phyloP scores from a whole-genome alignment of 1,284 basidiomycete genomes.

The Testicularia cyperi region DNA sequence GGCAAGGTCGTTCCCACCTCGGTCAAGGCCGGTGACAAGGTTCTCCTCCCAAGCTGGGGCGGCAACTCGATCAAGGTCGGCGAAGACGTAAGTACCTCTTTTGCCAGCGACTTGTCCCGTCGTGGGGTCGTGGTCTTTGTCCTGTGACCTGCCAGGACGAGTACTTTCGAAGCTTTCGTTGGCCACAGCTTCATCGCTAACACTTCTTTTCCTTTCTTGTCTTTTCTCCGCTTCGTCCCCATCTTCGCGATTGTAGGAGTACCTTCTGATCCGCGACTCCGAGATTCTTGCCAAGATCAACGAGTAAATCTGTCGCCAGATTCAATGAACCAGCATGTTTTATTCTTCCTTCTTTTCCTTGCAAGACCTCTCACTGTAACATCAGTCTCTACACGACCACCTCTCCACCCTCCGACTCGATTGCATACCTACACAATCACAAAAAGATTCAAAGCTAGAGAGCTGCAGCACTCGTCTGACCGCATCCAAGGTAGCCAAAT shows the following conservation, averaged over 20 bases:
- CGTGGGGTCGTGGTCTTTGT: too few species aligned
- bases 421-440: too few species aligned
- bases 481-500: too few species aligned
- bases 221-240: slow-evolving; percentile 1
- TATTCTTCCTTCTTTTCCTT: neutral
- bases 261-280: slow-evolving; percentile 88
- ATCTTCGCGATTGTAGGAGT: slow-evolving; percentile 69
- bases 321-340: too few species aligned
- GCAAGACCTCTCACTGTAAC: slow-evolving; percentile 15
- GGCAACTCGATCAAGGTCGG: slow-evolving; percentile 94
- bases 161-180: neutral
- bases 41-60: slow-evolving; percentile 92
- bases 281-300: slow-evolving; percentile 96
- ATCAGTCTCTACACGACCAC: slow-evolving; percentile 6
- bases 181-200: neutral
- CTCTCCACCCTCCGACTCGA: neutral
- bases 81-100: slow-evolving; percentile 74
- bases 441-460: too few species aligned
- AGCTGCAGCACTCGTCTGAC: too few species aligned
- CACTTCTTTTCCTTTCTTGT: too few species aligned
- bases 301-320: too few species aligned
- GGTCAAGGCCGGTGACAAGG: slow-evolving; percentile 86
- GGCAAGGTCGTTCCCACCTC: slow-evolving; percentile 75
- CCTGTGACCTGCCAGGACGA: too few species aligned
- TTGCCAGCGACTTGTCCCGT: neutral